These are phyloP conservation scores for Chlamydomonas sphaeroides DNA, from an alignment of 139 green algal genomes.

Conservation along the genomic window DNA sequence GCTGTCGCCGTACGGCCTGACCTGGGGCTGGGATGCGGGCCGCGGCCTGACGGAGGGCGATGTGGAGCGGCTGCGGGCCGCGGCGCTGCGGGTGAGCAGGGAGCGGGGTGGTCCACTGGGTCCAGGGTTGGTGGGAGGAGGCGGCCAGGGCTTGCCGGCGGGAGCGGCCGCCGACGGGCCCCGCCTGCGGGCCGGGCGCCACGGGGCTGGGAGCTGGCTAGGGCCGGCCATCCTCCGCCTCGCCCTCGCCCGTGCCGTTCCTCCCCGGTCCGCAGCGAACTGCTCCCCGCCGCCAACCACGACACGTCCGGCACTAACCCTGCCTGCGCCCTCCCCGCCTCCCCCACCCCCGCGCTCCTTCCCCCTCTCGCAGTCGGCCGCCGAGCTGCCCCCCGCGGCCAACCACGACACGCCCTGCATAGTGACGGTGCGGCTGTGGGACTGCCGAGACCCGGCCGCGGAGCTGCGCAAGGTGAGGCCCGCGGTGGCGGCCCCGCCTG, in stretches of 20 bases:
- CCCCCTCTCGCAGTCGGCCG: constrained; percentile 20
- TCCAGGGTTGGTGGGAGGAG: too few species aligned
- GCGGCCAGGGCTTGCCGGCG: too few species aligned
- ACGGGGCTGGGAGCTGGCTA: too few species aligned
- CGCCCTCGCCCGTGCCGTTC: too few species aligned
- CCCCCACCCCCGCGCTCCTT: too few species aligned
- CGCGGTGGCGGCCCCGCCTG: too few species aligned
- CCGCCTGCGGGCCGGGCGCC: too few species aligned
- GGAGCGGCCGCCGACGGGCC: too few species aligned
- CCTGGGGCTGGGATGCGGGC: constrained; percentile 26
- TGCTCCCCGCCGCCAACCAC: constrained; percentile 20
- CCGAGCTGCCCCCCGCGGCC: constrained; percentile 25
- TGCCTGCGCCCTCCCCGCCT: too few species aligned
- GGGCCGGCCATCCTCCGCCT: too few species aligned
- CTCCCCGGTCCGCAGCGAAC: constrained; percentile 1
- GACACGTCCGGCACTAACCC: constrained; percentile 32
- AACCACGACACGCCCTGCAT: constrained; percentile 32
- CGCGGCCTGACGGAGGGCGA: background rate
- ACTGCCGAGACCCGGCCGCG: background rate
- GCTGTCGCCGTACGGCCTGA: constrained; percentile 2
- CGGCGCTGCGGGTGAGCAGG: constrained; percentile 10
- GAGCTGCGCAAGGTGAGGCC: constrained; percentile 33
- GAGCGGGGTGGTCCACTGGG: too few species aligned
- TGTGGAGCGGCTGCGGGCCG: background rate
- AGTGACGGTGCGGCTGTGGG: constrained; percentile 37